A percentile compares a stretch with the other conserved stretches of the same genome.
These are phyloP conservation scores for Cercospora sp. DNA, from an alignment of 2,329 filamentous ascomycete genomes.

Conservation along the genomic window DNA sequence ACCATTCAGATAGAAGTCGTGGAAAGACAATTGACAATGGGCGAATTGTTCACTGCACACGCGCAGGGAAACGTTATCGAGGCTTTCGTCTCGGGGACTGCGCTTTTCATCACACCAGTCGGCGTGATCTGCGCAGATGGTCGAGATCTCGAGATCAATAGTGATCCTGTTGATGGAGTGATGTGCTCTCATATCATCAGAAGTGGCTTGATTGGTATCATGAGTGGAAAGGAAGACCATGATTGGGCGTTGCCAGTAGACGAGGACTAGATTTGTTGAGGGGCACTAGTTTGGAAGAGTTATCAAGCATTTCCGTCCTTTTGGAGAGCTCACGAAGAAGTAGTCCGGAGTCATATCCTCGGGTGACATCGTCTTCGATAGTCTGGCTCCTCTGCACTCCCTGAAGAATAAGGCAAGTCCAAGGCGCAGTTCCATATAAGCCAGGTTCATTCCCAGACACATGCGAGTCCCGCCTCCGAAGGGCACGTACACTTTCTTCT, in stretches of 20 bases:
- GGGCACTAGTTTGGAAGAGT: slow-evolving; percentile 1
- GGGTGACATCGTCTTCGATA: slow-evolving; percentile 21
- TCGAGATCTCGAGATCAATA: slow-evolving; percentile 43
- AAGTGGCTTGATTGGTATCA: slow-evolving; percentile 46
- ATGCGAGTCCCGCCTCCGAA: slow-evolving; percentile 26
- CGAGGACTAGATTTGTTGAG: slow-evolving; percentile 29
- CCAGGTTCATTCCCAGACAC: slow-evolving; percentile 26
- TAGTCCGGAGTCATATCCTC: slow-evolving; percentile 25
- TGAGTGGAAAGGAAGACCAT: slow-evolving; percentile 47
- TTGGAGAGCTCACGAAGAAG: slow-evolving; percentile 25
- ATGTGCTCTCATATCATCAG: slow-evolving; percentile 43
- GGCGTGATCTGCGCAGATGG: slow-evolving; percentile 44
- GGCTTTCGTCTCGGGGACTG: slow-evolving; percentile 80
- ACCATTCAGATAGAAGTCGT: slow-evolving; percentile 25
- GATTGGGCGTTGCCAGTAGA: slow-evolving; percentile 46
- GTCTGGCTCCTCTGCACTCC: slow-evolving; percentile 24
- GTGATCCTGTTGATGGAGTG: slow-evolving; percentile 40
- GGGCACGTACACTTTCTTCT: slow-evolving; percentile 27
- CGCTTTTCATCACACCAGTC: slow-evolving; percentile 52
- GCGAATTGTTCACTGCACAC: slow-evolving; percentile 24
- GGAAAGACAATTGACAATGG: slow-evolving; percentile 27
- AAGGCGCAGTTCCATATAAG: slow-evolving; percentile 27
- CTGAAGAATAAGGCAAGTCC: slow-evolving; percentile 29
- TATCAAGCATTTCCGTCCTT: slow-evolving; percentile 21
- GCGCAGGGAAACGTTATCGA: slow-evolving; percentile 54